Evolutionary conservation across 2,329 filamentous ascomycete species (phyloP), one percentile per base, ranked within the genome.

Genomic region (Bipolaris cookei): DNA sequence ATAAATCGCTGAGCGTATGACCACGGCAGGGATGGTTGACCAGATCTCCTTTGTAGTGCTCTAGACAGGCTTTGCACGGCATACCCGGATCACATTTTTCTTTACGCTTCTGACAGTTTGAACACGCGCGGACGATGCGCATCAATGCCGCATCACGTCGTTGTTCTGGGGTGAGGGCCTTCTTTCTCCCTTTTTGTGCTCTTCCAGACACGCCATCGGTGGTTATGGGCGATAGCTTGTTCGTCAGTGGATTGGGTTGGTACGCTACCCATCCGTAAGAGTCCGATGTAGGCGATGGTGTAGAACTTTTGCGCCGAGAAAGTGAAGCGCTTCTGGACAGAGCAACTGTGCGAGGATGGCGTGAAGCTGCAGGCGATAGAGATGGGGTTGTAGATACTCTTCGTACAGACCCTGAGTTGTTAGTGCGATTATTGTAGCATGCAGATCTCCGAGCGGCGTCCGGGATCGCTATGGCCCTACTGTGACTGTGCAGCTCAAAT

Each of bases 71-170:
- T 35, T 67, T 72, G 66, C 76, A 78, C 10, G 76, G 76, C 34
- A 70, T 75, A 0, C 76, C 76, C n/a, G 70, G 66, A 46, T 78
- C 76, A 47, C 76, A 78, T 49, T 69, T 72, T 59, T 72, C 73
- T 51, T 76, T 75, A 20, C 75, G 62, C 58, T 67, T 65, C 60
- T 71, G 70, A 52, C 75, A 77, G 23, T 74, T 76, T 1, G 67
- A 68, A 53, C 75, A 77, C 4, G 73, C 71, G 6, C 68, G 66
- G 21, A 76, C 58, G 10, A 73, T 63, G 6, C 75, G 67, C 74
- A 77, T 77, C 47, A 74, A 51, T 16, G 74, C 74, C 16, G 75
- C 75, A 46, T 75, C 62, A 21, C 58, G 69, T 11, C 74, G 69
- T 50, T 76, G 73, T 37, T 72, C 71, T 1, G 67, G 60, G 6